A percentile compares a stretch with the other conserved stretches of the same genome.
Conservation (phyloP, 352 stramenopile genomes). For the Elongisporangium anandrum region DNA sequence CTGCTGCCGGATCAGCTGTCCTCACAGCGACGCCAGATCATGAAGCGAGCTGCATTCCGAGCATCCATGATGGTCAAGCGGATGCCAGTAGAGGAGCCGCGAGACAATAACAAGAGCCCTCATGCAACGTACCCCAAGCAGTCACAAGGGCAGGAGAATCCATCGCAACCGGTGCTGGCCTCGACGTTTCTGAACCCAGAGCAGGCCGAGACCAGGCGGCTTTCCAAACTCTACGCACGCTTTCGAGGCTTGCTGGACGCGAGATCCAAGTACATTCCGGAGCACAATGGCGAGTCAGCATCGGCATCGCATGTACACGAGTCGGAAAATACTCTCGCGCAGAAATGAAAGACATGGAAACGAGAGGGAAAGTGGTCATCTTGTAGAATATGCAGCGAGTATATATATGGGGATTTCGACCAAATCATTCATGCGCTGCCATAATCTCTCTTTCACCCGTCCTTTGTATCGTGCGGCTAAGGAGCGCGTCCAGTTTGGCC, state of each 20-base stretch:
- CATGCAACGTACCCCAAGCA: not conserved
- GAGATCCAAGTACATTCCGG: constrained; percentile 27
- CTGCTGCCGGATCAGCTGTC: constrained; percentile 12
- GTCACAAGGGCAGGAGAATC: not conserved
- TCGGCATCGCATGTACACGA: constrained; percentile 1
- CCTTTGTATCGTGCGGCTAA: not conserved
- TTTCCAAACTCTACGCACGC: constrained; percentile 58
- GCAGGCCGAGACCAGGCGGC: constrained; percentile 41
- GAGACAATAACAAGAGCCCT: not conserved
- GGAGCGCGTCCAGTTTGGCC: not conserved
- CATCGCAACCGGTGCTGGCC: constrained; percentile 9
- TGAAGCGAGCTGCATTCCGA: constrained; percentile 47
- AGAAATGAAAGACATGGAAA: too few relatives aligned
- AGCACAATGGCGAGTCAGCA: constrained; percentile 10
- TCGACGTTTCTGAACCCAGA: constrained; percentile 38
- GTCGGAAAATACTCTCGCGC: too few relatives aligned
- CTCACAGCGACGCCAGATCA: constrained; percentile 22
- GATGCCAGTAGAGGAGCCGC: not conserved
- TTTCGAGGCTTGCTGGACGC: constrained; percentile 61
- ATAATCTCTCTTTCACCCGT: not conserved
- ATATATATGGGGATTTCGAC: not conserved
- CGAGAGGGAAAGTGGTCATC: too few relatives aligned
- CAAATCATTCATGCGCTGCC: too few relatives aligned
- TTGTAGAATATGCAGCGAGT: too few relatives aligned
- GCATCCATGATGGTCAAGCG: constrained; percentile 39